These are phyloP conservation scores for Tricholoma furcatifolium DNA, from an alignment of 768 basidiomycete species.

Conservation along the genomic window DNA sequence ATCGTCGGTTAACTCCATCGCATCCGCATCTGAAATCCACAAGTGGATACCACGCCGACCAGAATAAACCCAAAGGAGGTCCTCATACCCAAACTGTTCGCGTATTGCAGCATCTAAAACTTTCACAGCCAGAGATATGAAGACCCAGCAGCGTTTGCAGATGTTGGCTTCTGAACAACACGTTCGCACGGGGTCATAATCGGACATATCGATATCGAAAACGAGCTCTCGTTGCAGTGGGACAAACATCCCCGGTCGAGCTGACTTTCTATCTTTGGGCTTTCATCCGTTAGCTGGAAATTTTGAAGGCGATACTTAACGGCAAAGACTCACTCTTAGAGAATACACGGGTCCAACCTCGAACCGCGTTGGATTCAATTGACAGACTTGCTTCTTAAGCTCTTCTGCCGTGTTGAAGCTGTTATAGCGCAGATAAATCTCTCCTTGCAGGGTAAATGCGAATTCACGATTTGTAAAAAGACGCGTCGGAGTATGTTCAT, in stretches of 20 bases:
- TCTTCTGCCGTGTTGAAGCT: slow-evolving; percentile 86
- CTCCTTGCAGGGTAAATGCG: slow-evolving; percentile 87
- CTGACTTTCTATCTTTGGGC: slow-evolving; percentile 89
- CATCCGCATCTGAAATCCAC: slow-evolving; percentile 92
- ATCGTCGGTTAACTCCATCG: slow-evolving; percentile 89
- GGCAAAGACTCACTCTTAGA: slow-evolving; percentile 60
- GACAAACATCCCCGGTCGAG: slow-evolving; percentile 62
- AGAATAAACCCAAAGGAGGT: slow-evolving; percentile 97
- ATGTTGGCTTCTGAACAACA: slow-evolving; percentile 92
- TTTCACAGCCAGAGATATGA: slow-evolving; percentile 89
- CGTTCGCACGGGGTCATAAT: slow-evolving; percentile 93
- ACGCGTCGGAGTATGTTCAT: slow-evolving; percentile 74
- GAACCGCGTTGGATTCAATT: slow-evolving; percentile 88
- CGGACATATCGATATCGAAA: slow-evolving; percentile 99
- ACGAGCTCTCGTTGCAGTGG: slow-evolving; percentile 90
- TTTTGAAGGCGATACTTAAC: background rate
- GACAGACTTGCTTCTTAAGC: slow-evolving; percentile 84
- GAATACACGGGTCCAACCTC: slow-evolving; percentile 97
- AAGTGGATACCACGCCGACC: slow-evolving; percentile 97
- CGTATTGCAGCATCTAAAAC: slow-evolving; percentile 79
- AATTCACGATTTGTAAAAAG: slow-evolving; percentile 95
- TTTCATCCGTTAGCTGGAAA: slow-evolving; percentile 25
- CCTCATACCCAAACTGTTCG: slow-evolving; percentile 87
- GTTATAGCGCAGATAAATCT: slow-evolving; percentile 93
- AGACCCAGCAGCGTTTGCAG: slow-evolving; percentile 92